These are phyloP conservation scores for Lentithecium fluviatile DNA, from an alignment of 495 filamentous ascomycete species.

Conservation along the genomic window DNA sequence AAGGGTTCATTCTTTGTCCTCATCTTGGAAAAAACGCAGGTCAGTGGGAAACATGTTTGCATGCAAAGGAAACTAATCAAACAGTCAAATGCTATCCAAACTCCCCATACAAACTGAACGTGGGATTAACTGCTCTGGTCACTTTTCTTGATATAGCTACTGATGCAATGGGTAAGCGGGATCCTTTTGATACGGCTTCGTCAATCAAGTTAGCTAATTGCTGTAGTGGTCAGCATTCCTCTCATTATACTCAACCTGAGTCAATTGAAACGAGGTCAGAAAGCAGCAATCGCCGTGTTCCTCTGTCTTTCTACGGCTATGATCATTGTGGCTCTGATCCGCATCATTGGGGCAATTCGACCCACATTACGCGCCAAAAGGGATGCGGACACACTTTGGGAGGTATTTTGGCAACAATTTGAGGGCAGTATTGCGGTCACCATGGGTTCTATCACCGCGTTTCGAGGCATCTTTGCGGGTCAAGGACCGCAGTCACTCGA, in stretches of 20 bases:
- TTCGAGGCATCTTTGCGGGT: conserved; percentile 2
- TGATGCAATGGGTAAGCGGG: neutral
- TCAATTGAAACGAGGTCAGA: neutral
- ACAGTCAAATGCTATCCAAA: neutral
- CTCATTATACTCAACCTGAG: neutral
- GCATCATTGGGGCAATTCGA: neutral
- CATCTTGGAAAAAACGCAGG: neutral
- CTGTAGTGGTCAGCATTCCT: conserved; percentile 3
- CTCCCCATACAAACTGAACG: neutral
- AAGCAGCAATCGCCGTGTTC: conserved; percentile 1
- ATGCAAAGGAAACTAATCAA: neutral
- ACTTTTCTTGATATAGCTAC: neutral
- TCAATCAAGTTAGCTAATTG: neutral
- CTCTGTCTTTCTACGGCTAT: conserved; percentile 7
- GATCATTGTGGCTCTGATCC: neutral
- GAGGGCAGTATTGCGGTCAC: conserved; percentile 1
- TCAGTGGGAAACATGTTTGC: neutral
- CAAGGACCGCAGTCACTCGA: neutral
- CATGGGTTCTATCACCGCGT: conserved; percentile 1
- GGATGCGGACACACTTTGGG: neutral
- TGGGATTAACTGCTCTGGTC: neutral
- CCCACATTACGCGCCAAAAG: neutral
- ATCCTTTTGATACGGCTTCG: neutral
- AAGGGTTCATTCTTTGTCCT: conserved; percentile 1
- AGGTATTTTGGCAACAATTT: neutral